A percentile compares a stretch with the other conserved stretches of the same genome.
phyloP scores from a whole-genome alignment of 768 basidiomycete species.

The Boletus reticuloceps region DNA sequence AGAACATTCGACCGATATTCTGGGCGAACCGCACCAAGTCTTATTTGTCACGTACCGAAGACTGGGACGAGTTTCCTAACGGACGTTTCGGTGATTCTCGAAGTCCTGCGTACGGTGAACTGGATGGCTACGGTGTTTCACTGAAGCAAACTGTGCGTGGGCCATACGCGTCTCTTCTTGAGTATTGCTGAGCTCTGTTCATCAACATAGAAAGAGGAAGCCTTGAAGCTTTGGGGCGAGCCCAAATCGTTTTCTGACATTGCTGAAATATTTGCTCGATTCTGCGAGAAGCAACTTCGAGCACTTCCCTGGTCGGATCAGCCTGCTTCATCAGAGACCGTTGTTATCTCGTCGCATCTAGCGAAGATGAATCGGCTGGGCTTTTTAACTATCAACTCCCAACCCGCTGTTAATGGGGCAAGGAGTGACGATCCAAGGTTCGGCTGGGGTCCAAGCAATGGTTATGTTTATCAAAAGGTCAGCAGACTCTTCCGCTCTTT shows the following conservation, averaged over 20 bases:
- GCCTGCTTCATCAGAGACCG: slow-evolving; percentile 79
- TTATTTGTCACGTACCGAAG: slow-evolving; percentile 93
- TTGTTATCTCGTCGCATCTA: slow-evolving; percentile 73
- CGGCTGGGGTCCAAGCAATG: slow-evolving; percentile 93
- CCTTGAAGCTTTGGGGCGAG: slow-evolving; percentile 82
- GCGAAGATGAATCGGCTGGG: slow-evolving; percentile 87
- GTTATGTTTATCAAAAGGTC: slow-evolving; percentile 95
- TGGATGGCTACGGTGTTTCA: slow-evolving; percentile 94
- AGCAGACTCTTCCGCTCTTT: slow-evolving; percentile 1
- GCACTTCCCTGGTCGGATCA: slow-evolving; percentile 97
- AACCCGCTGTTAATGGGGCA: slow-evolving; percentile 91
- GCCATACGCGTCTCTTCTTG: not conserved
- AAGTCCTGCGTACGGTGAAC: slow-evolving; percentile 96
- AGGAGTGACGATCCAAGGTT: slow-evolving; percentile 80
- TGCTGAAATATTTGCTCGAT: slow-evolving; percentile 71
- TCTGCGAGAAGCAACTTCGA: slow-evolving; percentile 70
- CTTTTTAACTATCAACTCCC: slow-evolving; percentile 96
- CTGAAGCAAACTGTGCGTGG: slow-evolving; percentile 79
- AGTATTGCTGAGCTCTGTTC: slow-evolving; percentile 5
- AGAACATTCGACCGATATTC: slow-evolving; percentile 96
- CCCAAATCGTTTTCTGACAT: slow-evolving; percentile 69
- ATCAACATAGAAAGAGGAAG: slow-evolving; percentile 77
- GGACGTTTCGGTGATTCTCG: slow-evolving; percentile 97
- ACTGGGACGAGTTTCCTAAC: slow-evolving; percentile 99
- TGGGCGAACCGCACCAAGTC: slow-evolving; percentile 98